phyloP scores from a whole-genome alignment of 2,329 filamentous ascomycete genomes.

The Claviceps quebecensis region DNA sequence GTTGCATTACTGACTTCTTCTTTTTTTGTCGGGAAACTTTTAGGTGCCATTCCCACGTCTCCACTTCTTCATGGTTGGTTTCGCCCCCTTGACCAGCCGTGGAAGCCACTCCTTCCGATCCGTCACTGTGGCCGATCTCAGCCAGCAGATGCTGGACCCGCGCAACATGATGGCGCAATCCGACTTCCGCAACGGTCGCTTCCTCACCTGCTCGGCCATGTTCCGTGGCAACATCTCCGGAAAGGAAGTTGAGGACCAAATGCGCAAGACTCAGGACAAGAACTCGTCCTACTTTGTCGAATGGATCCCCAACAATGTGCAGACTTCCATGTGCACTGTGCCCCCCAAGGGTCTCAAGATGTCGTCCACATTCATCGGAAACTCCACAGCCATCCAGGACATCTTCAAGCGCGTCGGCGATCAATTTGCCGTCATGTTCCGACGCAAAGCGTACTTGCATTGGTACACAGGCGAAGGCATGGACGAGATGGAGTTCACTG shows the following conservation, averaged over 20 bases:
- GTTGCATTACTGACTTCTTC: not conserved
- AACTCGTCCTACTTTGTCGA: conserved; percentile 99
- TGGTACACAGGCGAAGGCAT: conserved; percentile 99
- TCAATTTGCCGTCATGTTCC: conserved; percentile 99
- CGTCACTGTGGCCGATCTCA: conserved; percentile 91
- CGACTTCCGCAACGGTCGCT: conserved; percentile 98
- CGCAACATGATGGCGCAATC: conserved; percentile 99
- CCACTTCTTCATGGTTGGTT: conserved; percentile 99
- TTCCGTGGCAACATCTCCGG: conserved; percentile 99
- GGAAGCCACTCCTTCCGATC: conserved; percentile 87
- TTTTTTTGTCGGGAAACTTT: not conserved
- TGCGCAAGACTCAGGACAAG: conserved; percentile 99
- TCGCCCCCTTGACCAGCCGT: conserved; percentile 85
- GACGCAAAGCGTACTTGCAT: conserved; percentile 99
- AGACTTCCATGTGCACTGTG: conserved; percentile 97
- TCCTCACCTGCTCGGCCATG: conserved; percentile 98
- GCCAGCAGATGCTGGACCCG: conserved; percentile 99
- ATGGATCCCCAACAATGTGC: conserved; percentile 99
- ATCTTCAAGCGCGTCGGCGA: conserved; percentile 99
- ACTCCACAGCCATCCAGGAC: conserved; percentile 99
- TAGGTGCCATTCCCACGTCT: conserved; percentile 97
- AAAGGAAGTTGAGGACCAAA: conserved; percentile 99
- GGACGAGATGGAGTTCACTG: conserved; percentile 99
- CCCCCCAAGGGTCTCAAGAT: conserved; percentile 95
- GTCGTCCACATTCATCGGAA: conserved; percentile 97